phyloP scores from a whole-genome alignment of 768 basidiomycete species.

The Coprinopsis strossmayeri region DNA sequence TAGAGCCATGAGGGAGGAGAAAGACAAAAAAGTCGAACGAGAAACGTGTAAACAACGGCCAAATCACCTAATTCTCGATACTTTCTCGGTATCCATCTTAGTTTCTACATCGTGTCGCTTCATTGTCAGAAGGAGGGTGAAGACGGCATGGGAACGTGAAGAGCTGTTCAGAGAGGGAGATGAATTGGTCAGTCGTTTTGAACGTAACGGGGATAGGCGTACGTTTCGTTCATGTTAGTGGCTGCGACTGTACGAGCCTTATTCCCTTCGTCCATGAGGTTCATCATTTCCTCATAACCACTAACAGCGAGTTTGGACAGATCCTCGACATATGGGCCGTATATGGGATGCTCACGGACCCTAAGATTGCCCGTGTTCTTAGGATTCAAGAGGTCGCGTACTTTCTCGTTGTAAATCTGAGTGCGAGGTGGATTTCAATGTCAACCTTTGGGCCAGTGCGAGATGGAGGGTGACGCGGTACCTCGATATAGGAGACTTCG shows the following conservation, averaged over 20 bases:
- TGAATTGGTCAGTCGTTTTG: background rate
- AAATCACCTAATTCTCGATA: slow-evolving; percentile 88
- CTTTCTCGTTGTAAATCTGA: slow-evolving; percentile 96
- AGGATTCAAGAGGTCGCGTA: slow-evolving; percentile 94
- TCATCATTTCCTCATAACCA: slow-evolving; percentile 96
- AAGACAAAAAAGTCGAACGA: slow-evolving; percentile 4
- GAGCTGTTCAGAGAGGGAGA: slow-evolving; percentile 42
- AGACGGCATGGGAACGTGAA: slow-evolving; percentile 96
- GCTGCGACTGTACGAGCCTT: slow-evolving; percentile 98
- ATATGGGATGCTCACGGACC: slow-evolving; percentile 93
- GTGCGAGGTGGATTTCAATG: background rate
- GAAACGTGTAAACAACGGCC: background rate
- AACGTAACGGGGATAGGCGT: slow-evolving; percentile 19
- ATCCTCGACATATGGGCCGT: slow-evolving; percentile 98
- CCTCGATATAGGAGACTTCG: slow-evolving; percentile 98
- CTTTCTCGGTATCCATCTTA: slow-evolving; percentile 93
- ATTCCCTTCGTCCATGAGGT: slow-evolving; percentile 99
- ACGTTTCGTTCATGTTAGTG: slow-evolving; percentile 99
- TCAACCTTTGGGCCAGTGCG: background rate
- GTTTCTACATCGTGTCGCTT: slow-evolving; percentile 80
- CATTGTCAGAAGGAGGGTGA: slow-evolving; percentile 92
- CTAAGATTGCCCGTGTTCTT: slow-evolving; percentile 94
- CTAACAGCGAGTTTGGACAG: slow-evolving; percentile 88
- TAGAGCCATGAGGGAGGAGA: slow-evolving; percentile 1
- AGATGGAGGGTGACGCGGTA: slow-evolving; percentile 22